A percentile compares a stretch with the other conserved stretches of the same genome.
phyloP scores from a whole-genome alignment of 202 grass and related monocot species.

The Setaria viridis region DNA sequence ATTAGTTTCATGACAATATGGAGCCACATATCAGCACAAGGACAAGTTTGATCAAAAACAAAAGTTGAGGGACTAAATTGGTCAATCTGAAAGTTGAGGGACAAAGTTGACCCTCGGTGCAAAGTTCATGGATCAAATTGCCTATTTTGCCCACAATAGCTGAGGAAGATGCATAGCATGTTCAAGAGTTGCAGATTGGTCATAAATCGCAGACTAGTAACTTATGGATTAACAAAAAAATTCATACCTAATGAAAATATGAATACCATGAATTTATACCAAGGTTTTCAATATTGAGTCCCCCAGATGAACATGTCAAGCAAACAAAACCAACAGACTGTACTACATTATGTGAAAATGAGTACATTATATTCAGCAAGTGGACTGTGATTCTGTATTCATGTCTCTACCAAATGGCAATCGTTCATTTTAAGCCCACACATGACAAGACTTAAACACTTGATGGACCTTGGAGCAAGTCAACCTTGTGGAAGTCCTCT shows the following conservation, averaged over 20 bases:
- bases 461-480: conserved; percentile 2
- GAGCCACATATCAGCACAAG: too few relatives aligned
- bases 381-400: background rate
- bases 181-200: conserved; percentile 11
- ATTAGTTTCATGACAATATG: too few relatives aligned
- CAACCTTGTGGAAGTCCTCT: background rate
- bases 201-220: background rate
- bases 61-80: too few relatives aligned
- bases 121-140: too few relatives aligned
- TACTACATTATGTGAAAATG: conserved; percentile 2
- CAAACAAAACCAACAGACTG: conserved; percentile 19
- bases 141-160: background rate
- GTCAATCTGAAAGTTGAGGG: too few relatives aligned
- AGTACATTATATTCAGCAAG: conserved; percentile 11
- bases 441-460: background rate
- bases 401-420: background rate
- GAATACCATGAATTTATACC: conserved; percentile 25
- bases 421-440: conserved; percentile 5
- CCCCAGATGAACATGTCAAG: conserved; percentile 2
- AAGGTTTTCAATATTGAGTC: conserved; percentile 19
- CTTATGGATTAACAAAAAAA: background rate
- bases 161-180: conserved; percentile 15
- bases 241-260: conserved; percentile 11
- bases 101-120: too few relatives aligned
- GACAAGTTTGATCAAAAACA: too few relatives aligned